Percentiles rank a stretch among this genome's conserved stretches.
Conservation (phyloP, 1,139 yeast species). For the Protomyces inouyei region DNA sequence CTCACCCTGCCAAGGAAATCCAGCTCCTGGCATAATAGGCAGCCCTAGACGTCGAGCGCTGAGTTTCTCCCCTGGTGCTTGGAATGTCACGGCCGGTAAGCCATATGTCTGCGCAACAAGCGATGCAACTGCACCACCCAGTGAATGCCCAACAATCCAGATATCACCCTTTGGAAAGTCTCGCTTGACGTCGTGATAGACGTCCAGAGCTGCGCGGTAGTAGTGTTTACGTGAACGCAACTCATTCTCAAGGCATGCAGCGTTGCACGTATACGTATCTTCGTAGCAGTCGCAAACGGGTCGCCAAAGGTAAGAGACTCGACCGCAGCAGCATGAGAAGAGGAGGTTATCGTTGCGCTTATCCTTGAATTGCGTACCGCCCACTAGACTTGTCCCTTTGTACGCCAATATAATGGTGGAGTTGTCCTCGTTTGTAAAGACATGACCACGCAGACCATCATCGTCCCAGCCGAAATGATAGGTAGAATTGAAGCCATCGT, state of each 20-base stretch:
- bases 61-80: constrained; percentile 78
- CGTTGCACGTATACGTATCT: constrained; percentile 81
- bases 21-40: constrained; percentile 45
- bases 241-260: constrained; percentile 76
- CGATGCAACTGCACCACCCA: constrained; percentile 84
- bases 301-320: constrained; percentile 83
- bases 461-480: constrained; percentile 74
- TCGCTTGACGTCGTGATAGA: constrained; percentile 65
- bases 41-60: constrained; percentile 51
- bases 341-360: constrained; percentile 80
- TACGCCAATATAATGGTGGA: constrained; percentile 71
- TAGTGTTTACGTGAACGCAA: constrained; percentile 70
- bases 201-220: constrained; percentile 72
- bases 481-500: constrained; percentile 50
- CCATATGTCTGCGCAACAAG: constrained; percentile 86
- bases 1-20: background rate
- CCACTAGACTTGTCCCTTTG: constrained; percentile 79
- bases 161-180: constrained; percentile 65
- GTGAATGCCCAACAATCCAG: constrained; percentile 94
- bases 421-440: constrained; percentile 64
- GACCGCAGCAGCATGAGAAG: constrained; percentile 94
- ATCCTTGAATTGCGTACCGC: constrained; percentile 73
- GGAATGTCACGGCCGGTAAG: constrained; percentile 57
- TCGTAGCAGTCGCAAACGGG: constrained; percentile 94
- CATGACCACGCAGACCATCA: constrained; percentile 83